Base-by-base conservation (phyloP, 2,329 filamentous ascomycete genomes). In the Microcera coccophila region DNA sequence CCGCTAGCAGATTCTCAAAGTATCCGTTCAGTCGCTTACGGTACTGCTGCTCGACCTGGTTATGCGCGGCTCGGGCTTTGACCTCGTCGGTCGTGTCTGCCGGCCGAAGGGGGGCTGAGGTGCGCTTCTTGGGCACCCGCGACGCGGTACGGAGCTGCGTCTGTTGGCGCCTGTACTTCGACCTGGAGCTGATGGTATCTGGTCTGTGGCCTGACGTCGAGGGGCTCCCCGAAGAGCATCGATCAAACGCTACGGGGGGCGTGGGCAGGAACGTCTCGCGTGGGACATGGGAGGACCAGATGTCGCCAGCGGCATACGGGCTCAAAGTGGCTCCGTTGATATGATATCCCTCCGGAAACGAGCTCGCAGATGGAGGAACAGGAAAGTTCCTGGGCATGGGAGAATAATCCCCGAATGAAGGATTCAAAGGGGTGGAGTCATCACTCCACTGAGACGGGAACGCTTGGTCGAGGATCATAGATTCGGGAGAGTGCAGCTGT, bases 21-120 rank as follows among this genome's bases (percentile, higher is more conserved):
- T 73, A 68, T 3, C 61, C 59, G 45, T 73, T 73, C 24, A 73
- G 66, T 18, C 70, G 61, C 58, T 72, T 71, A 26, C 70, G 68
- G 58, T 73, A 73, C 52, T 73, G 69, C 53, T 72, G 71, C 59
- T 73, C 70, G 8, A 73, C 70, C 38, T 71, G 66, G 54, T 73
- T 73, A 51, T 73, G 70, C 34, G 58, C 58, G 39, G 57, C 60
- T 12, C 61, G 52, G 2, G 55, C 58, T 36, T 57, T 52, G 32
- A 57, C 54, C 26, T 60, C 55, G 28, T 58, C 55, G 1, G 41
- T 41, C 24, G 58, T 50, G 41, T 59, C 58, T 21, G 49, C 42
- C 10, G 55, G 50, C 33, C 47, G 48, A 41, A 44, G 46, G 10
- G 54, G 50, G 10, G 55, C 45, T 43, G 36, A 44, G 32, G 41